These are phyloP conservation scores for Suillus variegatus DNA, from an alignment of 768 basidiomycete species.

Conservation along the genomic window DNA sequence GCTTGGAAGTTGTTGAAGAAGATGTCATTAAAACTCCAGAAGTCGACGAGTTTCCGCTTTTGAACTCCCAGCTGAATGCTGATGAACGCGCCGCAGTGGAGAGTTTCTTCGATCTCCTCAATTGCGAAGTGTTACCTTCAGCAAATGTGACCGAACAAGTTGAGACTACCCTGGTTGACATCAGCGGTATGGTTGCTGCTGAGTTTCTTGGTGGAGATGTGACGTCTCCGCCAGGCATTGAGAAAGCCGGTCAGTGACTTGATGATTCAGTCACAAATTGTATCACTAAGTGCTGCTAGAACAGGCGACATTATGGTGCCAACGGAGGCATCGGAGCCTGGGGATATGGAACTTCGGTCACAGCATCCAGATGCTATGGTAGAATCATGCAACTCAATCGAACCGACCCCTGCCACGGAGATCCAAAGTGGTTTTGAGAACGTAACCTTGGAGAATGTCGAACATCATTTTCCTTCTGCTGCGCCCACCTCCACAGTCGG, in stretches of 20 bases:
- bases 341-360: not conserved
- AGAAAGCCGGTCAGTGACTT: not conserved
- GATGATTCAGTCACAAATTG: not conserved
- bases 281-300: not conserved
- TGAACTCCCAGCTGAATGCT: not conserved
- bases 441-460: not conserved
- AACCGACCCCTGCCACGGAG: not conserved
- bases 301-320: not conserved
- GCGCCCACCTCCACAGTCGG: not conserved
- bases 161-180: not conserved
- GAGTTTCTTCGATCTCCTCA: constrained; percentile 8
- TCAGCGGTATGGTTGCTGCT: not conserved
- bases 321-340: not conserved
- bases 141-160: not conserved
- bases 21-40: not conserved
- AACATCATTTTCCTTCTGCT: not conserved
- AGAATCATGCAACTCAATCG: not conserved
- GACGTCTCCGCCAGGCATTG: not conserved
- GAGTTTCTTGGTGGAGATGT: not conserved
- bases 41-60: not conserved
- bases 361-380: not conserved
- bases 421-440: not conserved
- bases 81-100: constrained; percentile 2
- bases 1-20: constrained; percentile 32
- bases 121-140: not conserved